Base-by-base conservation (phyloP, 140 eudicot species). In the Cichorium intybus region DNA sequence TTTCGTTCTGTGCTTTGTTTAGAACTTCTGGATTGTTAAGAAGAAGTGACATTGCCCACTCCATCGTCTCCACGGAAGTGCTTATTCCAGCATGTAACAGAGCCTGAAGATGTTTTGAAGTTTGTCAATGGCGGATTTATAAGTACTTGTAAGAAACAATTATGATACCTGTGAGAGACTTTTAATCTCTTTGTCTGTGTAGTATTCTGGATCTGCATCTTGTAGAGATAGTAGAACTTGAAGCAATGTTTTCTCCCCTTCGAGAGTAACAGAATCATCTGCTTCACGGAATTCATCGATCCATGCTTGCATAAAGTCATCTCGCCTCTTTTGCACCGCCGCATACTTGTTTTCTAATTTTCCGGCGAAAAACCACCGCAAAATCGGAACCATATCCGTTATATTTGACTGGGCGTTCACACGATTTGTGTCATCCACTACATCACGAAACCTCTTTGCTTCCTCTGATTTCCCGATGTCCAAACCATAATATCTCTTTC, bases 21-120 rank as follows among this genome's bases (percentile, higher is more conserved):
- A 83, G 71, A 5, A 53, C 22, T 14, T 69, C 58, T 1, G 86
- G 89, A 17, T 79, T 54, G 74, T 82, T 79, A 6, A 82, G 71
- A 7, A 82, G 56, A 54, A 24, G 63, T 5, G 84, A 16, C 76
- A 82, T 33, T 37, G 87, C 79, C 87, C 87, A 82, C 43, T 82
- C 87, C 79, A 74, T 60, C 0, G 84, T 75, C 17, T 18, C 71
- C 3, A 64, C 78, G 14, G 83, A 27, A 1, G 80, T 75, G 54
- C 48, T 68, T 2, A 59, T 72, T 21, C 78, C 75, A 9, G 61
- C 70, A 47, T 62, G 50, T 65, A 77, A 58, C 8, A 70, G 22
- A 43, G 58, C 69, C 77, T 60, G 33, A 43, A 14, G 1, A 43
- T 14, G 16, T 6, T 5, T 4, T 31, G 37, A 31, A 31, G 37